Conservation (phyloP, 192 early-diverging fungal species). For the Backusella circina region DNA sequence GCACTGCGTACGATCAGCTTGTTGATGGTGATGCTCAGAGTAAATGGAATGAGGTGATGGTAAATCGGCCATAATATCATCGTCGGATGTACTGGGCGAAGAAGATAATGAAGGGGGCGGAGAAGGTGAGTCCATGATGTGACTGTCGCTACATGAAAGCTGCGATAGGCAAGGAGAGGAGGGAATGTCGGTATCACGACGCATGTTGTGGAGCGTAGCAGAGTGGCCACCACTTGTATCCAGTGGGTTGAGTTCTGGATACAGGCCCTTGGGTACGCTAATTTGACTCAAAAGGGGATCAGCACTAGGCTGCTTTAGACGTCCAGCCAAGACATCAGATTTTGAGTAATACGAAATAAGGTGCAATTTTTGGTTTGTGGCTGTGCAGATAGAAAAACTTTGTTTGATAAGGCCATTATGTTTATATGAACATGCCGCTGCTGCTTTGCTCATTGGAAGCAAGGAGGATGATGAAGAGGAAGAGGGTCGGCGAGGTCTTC, state of each 20-base stretch:
- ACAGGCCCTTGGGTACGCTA: constrained; percentile 74
- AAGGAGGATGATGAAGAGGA: constrained; percentile 4
- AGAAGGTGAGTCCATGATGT: neutral
- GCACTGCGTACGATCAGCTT: neutral
- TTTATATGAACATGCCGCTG: constrained; percentile 54
- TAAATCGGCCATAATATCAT: constrained; percentile 25
- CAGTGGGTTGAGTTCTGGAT: constrained; percentile 67
- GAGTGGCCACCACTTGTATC: constrained; percentile 34
- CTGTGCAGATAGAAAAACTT: constrained; percentile 81
- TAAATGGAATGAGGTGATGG: constrained; percentile 15
- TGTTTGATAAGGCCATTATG: constrained; percentile 86
- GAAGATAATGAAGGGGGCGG: constrained; percentile 34
- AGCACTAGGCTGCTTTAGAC: constrained; percentile 62
- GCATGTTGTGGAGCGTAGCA: constrained; percentile 25
- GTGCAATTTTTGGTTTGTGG: constrained; percentile 76
- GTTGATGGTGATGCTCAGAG: neutral
- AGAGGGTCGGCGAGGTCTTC: constrained; percentile 43
- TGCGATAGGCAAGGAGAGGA: constrained; percentile 4
- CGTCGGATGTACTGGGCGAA: constrained; percentile 34
- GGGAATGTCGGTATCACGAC: neutral
- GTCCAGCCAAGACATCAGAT: constrained; percentile 65
- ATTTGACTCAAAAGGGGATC: constrained; percentile 65
- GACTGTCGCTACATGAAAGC: neutral
- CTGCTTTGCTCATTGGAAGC: constrained; percentile 13
- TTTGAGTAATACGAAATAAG: constrained; percentile 90